Conservation (phyloP, 164 flowering plant genomes). For the Kingdonia uniflora region DNA sequence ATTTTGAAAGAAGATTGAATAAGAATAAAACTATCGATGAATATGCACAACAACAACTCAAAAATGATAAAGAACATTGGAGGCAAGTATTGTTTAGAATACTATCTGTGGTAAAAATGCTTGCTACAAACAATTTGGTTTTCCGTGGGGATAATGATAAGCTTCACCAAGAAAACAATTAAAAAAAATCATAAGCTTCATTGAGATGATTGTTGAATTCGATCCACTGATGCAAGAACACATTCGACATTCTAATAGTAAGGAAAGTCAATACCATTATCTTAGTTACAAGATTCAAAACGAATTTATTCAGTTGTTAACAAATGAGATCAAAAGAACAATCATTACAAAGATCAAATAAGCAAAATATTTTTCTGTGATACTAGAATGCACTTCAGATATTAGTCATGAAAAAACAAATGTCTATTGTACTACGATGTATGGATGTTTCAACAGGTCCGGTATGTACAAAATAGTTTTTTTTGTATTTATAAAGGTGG, state of each 20-base stretch:
- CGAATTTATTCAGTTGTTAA: neutral
- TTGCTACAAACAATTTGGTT: neutral
- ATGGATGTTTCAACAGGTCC: neutral
- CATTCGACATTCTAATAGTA: neutral
- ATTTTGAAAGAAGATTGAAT: too few relatives aligned
- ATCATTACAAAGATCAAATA: neutral
- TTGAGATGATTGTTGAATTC: constrained; percentile 4
- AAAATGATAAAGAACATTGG: too few relatives aligned
- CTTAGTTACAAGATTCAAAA: constrained; percentile 2
- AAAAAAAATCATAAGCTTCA: neutral
- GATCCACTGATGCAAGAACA: constrained; percentile 2
- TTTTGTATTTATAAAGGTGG: neutral
- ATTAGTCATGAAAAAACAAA: constrained; percentile 23
- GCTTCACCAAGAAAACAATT: neutral
- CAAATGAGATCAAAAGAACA: neutral
- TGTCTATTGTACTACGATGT: neutral
- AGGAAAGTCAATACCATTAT: too few relatives aligned
- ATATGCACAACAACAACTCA: too few relatives aligned
- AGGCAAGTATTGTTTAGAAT: constrained; percentile 1
- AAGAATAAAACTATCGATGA: too few relatives aligned
- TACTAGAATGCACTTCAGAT: constrained; percentile 2
- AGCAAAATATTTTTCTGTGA: constrained; percentile 3
- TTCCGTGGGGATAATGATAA: constrained; percentile 1
- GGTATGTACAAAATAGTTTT: neutral
- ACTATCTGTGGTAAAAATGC: neutral